Percentiles rank a stretch among this genome's conserved stretches.
phyloP scores from a whole-genome alignment of 2,329 filamentous ascomycete species.

The Raffaelea albimanens region DNA sequence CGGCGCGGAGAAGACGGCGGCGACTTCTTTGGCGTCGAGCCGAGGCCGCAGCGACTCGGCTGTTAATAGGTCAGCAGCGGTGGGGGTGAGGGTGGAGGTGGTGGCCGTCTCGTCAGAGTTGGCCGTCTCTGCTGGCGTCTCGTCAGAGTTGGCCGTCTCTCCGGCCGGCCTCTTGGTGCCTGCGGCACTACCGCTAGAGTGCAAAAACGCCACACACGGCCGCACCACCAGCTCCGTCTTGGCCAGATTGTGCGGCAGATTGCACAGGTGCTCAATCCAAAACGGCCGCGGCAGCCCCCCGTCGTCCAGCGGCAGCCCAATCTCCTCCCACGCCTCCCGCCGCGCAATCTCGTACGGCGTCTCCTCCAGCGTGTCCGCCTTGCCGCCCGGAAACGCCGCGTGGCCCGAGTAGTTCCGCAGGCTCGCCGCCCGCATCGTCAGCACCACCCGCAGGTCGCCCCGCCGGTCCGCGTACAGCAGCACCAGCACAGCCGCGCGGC shows the following conservation, averaged over 20 bases:
- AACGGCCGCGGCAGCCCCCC: slow-evolving; percentile 64
- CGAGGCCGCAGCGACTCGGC: slow-evolving; percentile 55
- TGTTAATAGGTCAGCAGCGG: too few relatives aligned
- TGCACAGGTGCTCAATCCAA: slow-evolving; percentile 76
- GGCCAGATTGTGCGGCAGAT: slow-evolving; percentile 67
- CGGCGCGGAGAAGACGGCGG: slow-evolving; percentile 84
- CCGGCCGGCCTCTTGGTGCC: slow-evolving; percentile 14
- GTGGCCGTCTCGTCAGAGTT: background rate
- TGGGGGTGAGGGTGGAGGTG: too few relatives aligned
- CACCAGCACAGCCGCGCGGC: slow-evolving; percentile 78
- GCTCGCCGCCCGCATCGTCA: slow-evolving; percentile 57
- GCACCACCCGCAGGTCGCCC: slow-evolving; percentile 66
- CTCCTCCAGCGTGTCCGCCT: slow-evolving; percentile 48
- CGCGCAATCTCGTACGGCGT: slow-evolving; percentile 75
- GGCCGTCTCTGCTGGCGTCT: background rate
- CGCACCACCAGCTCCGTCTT: slow-evolving; percentile 65
- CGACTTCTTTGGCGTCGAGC: slow-evolving; percentile 83
- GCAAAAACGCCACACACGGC: slow-evolving; percentile 70
- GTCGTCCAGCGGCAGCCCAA: slow-evolving; percentile 71
- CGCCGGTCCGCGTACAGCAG: slow-evolving; percentile 76
- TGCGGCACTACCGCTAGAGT: slow-evolving; percentile 29
- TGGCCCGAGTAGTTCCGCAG: slow-evolving; percentile 69
- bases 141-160: slow-evolving; percentile 4
- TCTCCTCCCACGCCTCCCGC: slow-evolving; percentile 86
- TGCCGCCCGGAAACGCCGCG: slow-evolving; percentile 77